Evolutionary conservation across 768 basidiomycete species (phyloP).

Genomic region (Pleurotus ostreatus): DNA sequence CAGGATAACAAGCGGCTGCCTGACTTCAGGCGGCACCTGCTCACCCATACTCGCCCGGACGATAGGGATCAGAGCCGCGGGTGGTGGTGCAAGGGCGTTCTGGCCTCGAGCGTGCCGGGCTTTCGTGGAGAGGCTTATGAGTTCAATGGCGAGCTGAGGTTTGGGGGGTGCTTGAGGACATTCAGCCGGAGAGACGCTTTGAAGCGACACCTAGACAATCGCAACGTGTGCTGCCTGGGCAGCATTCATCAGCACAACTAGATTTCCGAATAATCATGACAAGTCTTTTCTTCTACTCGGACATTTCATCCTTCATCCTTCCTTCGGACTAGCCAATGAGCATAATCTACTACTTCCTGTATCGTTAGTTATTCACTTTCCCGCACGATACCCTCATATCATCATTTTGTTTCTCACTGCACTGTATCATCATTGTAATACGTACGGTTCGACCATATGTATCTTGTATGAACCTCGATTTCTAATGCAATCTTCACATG

Average conservation of each 20-base stretch:
- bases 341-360: too few relatives aligned
- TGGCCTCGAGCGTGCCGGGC: slow-evolving; percentile 12
- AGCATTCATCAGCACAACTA: neutral
- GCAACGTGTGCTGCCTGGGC: slow-evolving; percentile 25
- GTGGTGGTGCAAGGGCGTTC: slow-evolving; percentile 38
- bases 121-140: slow-evolving; percentile 19
- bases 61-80: slow-evolving; percentile 30
- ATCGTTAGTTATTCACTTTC: too few relatives aligned
- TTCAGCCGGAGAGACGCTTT: slow-evolving; percentile 46
- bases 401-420: too few relatives aligned
- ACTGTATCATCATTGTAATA: too few relatives aligned
- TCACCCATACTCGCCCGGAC: slow-evolving; percentile 47
- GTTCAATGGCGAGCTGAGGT: slow-evolving; percentile 25
- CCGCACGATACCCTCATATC: too few relatives aligned
- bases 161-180: slow-evolving; percentile 36
- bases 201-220: slow-evolving; percentile 38
- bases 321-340: too few relatives aligned
- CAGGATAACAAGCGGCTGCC: slow-evolving; percentile 49
- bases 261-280: neutral
- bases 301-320: too few relatives aligned
- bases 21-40: slow-evolving; percentile 57
- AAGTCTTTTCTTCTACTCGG: neutral
- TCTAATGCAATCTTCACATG: too few relatives aligned
- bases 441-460: too few relatives aligned
- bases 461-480: too few relatives aligned